These are phyloP conservation scores for Pythium rishiriense DNA, from an alignment of 352 stramenopile genomes.

Conservation along the genomic window DNA sequence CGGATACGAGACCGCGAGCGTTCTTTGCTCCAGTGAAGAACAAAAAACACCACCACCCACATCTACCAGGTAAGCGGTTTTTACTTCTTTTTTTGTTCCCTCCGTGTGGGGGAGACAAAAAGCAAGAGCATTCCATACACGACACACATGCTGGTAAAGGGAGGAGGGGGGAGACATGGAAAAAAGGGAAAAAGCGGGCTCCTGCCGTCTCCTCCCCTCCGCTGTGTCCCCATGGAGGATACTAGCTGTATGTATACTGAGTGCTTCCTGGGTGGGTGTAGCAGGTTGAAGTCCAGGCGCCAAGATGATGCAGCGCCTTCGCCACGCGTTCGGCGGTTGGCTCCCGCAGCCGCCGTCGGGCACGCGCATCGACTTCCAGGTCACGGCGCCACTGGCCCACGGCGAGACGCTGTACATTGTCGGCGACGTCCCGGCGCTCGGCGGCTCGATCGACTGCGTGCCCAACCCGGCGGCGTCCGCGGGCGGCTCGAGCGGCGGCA, in stretches of 20 bases:
- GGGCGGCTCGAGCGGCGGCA: slow-evolving; percentile 13
- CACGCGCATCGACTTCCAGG: slow-evolving; percentile 82
- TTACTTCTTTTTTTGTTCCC: neutral
- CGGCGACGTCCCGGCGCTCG: slow-evolving; percentile 66
- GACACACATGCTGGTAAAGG: neutral
- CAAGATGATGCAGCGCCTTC: slow-evolving; percentile 80
- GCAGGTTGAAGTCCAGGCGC: slow-evolving; percentile 15
- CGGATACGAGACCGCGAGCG: neutral
- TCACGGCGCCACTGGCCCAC: slow-evolving; percentile 71
- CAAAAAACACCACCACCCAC: neutral
- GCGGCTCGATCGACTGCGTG: slow-evolving; percentile 56
- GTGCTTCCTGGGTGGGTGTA: neutral
- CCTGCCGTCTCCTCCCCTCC: neutral
- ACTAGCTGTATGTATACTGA: neutral
- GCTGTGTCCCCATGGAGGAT: neutral
- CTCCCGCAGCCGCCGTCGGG: slow-evolving; percentile 53
- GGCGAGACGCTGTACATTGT: slow-evolving; percentile 84
- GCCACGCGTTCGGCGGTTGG: slow-evolving; percentile 76
- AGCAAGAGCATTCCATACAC: neutral
- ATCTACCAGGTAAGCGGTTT: slow-evolving; percentile 5
- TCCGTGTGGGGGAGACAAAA: neutral
- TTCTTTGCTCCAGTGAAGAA: neutral
- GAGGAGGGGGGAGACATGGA: neutral
- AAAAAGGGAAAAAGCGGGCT: neutral
- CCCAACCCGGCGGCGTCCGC: slow-evolving; percentile 37